Evolutionary conservation across 495 filamentous ascomycete genomes (phyloP).

Genomic region (Aspergillus homomorphus): DNA sequence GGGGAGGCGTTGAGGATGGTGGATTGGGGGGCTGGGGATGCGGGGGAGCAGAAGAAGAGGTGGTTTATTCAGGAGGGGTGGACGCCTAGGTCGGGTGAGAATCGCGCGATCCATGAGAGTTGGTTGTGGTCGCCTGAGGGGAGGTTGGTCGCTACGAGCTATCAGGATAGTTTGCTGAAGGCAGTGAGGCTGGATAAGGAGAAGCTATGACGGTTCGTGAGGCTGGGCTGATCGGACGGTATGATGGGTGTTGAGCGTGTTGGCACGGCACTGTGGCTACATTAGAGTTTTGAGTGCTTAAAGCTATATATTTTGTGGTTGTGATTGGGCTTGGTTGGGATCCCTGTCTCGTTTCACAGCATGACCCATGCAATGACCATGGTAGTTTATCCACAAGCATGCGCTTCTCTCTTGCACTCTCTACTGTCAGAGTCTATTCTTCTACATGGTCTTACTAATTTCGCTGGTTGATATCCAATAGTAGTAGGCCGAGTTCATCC

Average conservation of each 20-base stretch:
- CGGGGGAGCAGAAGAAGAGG: constrained; percentile 34
- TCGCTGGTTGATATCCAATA: no score
- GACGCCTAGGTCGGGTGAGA: constrained; percentile 53
- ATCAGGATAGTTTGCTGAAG: constrained; percentile 58
- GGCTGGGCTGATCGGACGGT: background rate
- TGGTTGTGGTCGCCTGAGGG: constrained; percentile 62
- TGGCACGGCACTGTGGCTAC: background rate
- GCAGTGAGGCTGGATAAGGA: constrained; percentile 18
- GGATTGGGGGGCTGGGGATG: constrained; percentile 25
- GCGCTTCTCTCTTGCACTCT: no score
- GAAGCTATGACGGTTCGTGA: constrained; percentile 23
- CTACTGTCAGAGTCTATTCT: no score
- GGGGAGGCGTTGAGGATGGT: constrained; percentile 40
- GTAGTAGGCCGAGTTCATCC: no score
- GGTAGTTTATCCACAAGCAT: no score
- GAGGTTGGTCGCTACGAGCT: constrained; percentile 58
- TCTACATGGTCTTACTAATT: no score
- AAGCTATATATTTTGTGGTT: no score
- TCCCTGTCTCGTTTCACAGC: no score
- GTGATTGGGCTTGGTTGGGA: no score
- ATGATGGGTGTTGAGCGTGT: background rate
- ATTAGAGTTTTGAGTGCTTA: no score
- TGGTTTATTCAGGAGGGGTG: constrained; percentile 71
- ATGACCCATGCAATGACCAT: no score
- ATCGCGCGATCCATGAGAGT: constrained; percentile 58